Percentiles rank a stretch among this genome's conserved stretches.
Evolutionary conservation across 1,284 basidiomycete genomes (phyloP).

Genomic region (Taiwanofungus camphoratus): DNA sequence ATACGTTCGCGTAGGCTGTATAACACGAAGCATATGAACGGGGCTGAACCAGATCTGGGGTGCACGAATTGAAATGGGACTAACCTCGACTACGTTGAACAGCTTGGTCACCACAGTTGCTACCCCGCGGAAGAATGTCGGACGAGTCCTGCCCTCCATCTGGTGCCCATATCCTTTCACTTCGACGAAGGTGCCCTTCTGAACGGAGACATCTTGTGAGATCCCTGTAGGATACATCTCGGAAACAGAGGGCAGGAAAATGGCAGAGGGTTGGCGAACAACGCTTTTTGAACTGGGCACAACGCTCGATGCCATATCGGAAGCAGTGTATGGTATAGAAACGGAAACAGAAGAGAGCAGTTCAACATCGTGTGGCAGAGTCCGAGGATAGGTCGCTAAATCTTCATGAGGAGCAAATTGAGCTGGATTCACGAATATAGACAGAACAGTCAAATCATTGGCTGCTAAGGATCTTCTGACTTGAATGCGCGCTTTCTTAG

Average conservation of each 20-base stretch:
- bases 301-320: conserved; percentile 4
- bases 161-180: conserved; percentile 83
- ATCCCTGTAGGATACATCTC: conserved; percentile 93
- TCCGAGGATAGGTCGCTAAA: conserved; percentile 86
- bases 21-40: not conserved
- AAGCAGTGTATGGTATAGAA: conserved; percentile 15
- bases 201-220: conserved; percentile 66
- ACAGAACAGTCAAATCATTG: conserved; percentile 87
- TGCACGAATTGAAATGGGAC: too few relatives aligned
- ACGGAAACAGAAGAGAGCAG: conserved; percentile 37
- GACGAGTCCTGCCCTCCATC: conserved; percentile 83
- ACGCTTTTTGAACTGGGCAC: not conserved
- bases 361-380: conserved; percentile 61
- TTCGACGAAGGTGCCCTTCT: conserved; percentile 88
- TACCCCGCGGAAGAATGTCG: conserved; percentile 94
- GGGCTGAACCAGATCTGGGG: not conserved
- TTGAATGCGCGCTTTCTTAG: conserved; percentile 20
- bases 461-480: conserved; percentile 67
- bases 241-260: conserved; percentile 72
- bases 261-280: conserved; percentile 49
- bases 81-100: conserved; percentile 90
- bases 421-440: conserved; percentile 97
- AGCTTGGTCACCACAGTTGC: conserved; percentile 94
- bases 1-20: conserved; percentile 84
- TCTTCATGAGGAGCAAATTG: conserved; percentile 98